phyloP scores from a whole-genome alignment of 1,139 yeast species.

The Debaryomyces udenii region DNA sequence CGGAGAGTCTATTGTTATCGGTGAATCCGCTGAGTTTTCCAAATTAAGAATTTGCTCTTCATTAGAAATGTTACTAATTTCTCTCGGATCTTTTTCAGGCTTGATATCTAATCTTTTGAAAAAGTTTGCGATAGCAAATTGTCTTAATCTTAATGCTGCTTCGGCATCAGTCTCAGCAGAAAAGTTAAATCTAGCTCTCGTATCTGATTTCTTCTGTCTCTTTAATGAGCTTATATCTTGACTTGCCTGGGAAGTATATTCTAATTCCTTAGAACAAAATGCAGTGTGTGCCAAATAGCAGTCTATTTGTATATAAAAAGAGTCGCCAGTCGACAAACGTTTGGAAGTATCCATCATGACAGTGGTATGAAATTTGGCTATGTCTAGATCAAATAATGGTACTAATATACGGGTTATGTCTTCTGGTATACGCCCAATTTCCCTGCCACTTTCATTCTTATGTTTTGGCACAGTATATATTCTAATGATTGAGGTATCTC shows the following conservation, averaged over 20 bases:
- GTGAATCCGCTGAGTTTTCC: background rate
- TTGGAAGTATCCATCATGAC: slow-evolving; percentile 61
- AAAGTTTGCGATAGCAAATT: slow-evolving; percentile 57
- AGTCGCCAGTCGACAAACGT: slow-evolving; percentile 71
- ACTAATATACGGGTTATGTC: slow-evolving; percentile 69
- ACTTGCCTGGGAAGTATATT: slow-evolving; percentile 2
- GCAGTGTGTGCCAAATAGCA: slow-evolving; percentile 58
- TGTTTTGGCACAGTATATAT: slow-evolving; percentile 30
- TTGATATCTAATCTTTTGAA: slow-evolving; percentile 49
- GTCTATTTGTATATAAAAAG: slow-evolving; percentile 64
- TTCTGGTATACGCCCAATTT: slow-evolving; percentile 78
- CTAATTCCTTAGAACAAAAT: slow-evolving; percentile 34
- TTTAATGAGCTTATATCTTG: slow-evolving; percentile 6
- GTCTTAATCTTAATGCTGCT: slow-evolving; percentile 53
- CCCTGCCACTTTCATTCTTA: slow-evolving; percentile 41
- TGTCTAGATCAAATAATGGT: slow-evolving; percentile 62
- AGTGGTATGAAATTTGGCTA: slow-evolving; percentile 59
- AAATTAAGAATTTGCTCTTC: background rate
- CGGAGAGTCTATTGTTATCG: slow-evolving; percentile 15
- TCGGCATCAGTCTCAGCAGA: slow-evolving; percentile 59
- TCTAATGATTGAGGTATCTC: slow-evolving; percentile 36
- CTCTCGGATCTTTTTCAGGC: slow-evolving; percentile 13
- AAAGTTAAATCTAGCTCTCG: slow-evolving; percentile 17
- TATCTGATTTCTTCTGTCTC: slow-evolving; percentile 19
- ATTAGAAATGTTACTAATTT: background rate